Evolutionary conservation across 805 yeast species (phyloP), one percentile per base, ranked within the genome.

Genomic region (Schwanniomyces yamadae): DNA sequence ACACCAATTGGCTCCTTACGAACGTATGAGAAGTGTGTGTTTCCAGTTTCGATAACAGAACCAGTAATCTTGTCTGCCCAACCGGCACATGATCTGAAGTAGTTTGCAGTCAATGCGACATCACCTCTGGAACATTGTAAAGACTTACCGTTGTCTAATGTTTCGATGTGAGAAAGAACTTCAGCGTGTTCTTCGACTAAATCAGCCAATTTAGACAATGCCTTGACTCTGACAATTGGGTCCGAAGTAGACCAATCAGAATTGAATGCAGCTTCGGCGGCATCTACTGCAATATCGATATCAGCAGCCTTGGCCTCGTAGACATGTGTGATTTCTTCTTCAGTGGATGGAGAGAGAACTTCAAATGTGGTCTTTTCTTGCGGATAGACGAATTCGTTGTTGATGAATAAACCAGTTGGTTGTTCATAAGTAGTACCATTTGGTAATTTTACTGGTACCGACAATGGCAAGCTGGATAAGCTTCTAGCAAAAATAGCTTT

Each of bases 1-100:
- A 90, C 96, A 59, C 96, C 97, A 53, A 86, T 70, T 41, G 97
- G 96, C 66, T 89, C 95, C 63, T 84, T 83, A 61, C 80, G 78
- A 46, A 91, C 82, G 67, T 82, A 87, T 44, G 78, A 77, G 60
- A 89, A 79, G 63, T 85, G 86, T 33, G 78, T 67, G 39, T 65
- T 60, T 44, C 90, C 91, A 33, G 95, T 81, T 60, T 86, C 86
- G 40, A 86, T 75, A 40, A 81, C 63, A 46, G 79, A 73, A 51
- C 96, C 96, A 48, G 72, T 75, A 47, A 85, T 66, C 71, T 90
- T 89, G 67, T 88, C 96, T 53, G 95, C 87, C 79, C 80, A 86
- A 45, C 96, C 96, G 40, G 90, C 96, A 61, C 86, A 82, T 46
- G 89, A 82, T 66, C 91, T 79, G 60, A 87, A 65, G 59, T 82